Evolutionary conservation across 2,329 filamentous ascomycete species (phyloP), one percentile per base, ranked within the genome.

Genomic region (Penicillium decumbens): DNA sequence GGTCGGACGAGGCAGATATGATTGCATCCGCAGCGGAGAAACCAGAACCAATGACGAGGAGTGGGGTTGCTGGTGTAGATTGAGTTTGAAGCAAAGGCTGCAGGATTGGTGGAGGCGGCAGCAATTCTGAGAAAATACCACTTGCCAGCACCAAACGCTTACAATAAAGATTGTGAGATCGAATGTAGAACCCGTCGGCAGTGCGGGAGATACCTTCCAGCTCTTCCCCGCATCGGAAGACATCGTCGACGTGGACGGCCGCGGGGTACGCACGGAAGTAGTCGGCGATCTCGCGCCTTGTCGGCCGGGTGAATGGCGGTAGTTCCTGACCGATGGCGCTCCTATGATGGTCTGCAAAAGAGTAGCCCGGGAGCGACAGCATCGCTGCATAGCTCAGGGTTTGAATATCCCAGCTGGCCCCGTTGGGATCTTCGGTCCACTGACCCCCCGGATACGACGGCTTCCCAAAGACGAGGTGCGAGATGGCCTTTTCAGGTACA

Each of bases 11-110:
- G 15, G 77, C 71, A 5, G 79, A 81, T 33, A 82, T 77, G 43
- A 83, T 82, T 3, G 78, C 71, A 65, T 84, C 81, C 24, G 81
- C 81, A 2, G 81, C 81, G 2, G 80, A 81, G 63, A 83, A 84
- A 0, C 81, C 81, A 7, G 80, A 83, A 5, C 81, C 81, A 42
- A 84, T 72, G 5, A 83, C 76, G 3, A 84, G 71, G 1, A 82
- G 60, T 0, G 80, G 77, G 3, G 60, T 55, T 4, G 55, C 27
- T 1, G 62, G 49, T 49, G 56, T 46, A 57, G 64, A 37, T 12
- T 59, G 57, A 2, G 72, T 61, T 25, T 60, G 41, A 6, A 73
- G 55, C 6, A 83, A 57, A 1, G 79, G 77, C 13, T 70, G 62
- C 3, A 82, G 69, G 8, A 77, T 59, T 1, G 74, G 70, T 8